These are phyloP conservation scores for Neofusicoccum sp. DNA, from an alignment of 2,329 filamentous ascomycete species.

Conservation along the genomic window DNA sequence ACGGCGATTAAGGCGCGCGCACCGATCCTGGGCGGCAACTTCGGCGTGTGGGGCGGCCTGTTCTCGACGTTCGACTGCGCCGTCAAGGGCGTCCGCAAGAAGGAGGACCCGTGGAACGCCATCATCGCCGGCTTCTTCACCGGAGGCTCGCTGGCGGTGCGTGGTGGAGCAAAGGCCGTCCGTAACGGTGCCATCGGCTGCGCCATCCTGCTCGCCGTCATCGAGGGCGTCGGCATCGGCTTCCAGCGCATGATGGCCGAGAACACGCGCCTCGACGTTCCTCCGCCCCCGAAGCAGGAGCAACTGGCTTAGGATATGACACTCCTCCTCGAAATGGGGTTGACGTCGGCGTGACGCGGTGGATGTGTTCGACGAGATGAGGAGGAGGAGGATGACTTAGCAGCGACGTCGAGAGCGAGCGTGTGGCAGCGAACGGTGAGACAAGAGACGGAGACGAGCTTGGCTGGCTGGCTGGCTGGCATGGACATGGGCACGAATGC, in stretches of 20 bases:
- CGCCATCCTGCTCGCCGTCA: constrained; percentile 88
- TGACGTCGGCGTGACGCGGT: constrained; percentile 8
- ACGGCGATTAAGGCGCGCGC: constrained; percentile 97
- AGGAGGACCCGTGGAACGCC: constrained; percentile 97
- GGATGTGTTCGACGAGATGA: not conserved
- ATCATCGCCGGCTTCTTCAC: constrained; percentile 98
- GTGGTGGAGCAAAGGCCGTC: constrained; percentile 87
- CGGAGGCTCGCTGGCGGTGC: constrained; percentile 83
- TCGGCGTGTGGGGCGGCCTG: constrained; percentile 94
- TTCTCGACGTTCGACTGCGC: constrained; percentile 97
- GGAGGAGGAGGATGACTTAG: not conserved
- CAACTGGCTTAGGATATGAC: constrained; percentile 15
- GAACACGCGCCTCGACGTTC: constrained; percentile 73
- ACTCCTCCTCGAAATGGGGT: constrained; percentile 15
- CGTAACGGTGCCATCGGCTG: constrained; percentile 96
- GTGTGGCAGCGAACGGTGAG: not conserved
- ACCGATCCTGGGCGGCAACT: constrained; percentile 94
- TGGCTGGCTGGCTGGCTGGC: not conserved
- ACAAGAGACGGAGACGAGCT: not conserved
- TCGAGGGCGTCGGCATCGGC: constrained; percentile 95
- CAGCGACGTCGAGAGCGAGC: not conserved
- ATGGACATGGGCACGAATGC: not conserved
- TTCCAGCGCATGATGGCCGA: constrained; percentile 94
- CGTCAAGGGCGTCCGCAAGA: constrained; percentile 84
- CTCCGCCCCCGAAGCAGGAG: constrained; percentile 39